Base-by-base conservation (phyloP, 257 asterid species). In the Cruciata laevipes region DNA sequence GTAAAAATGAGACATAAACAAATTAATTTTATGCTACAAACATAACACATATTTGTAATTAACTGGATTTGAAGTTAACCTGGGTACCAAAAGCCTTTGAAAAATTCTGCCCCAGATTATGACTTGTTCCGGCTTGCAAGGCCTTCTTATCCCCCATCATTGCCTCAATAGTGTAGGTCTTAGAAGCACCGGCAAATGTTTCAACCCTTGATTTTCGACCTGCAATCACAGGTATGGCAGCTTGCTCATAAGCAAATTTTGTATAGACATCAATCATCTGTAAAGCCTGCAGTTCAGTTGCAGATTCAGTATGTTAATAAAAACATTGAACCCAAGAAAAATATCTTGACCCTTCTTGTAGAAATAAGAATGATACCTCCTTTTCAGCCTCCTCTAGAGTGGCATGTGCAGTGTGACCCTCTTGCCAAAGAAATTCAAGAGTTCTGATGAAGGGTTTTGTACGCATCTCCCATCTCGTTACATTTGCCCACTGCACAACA, bases 71-170 rank as follows among this genome's bases (percentile, higher is more conserved):
- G 33, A 23, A 67, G 72, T 42, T 44, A 58, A 90, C 99, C 98
- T 88, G 96, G 7, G 98, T 94, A 47, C 82, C 93, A 71, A 94
- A 94, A 57, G 98, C 99, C 76, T 88, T 91, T 23, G 99, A 94
- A 79, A 94, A 94, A 66, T 94, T 94, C 85, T 94, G 99, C 63
- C 99, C 98, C 59, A 94, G 96, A 80, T 91, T 88, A 83, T 94
- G 99, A 82, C 98, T 94, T 51, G 98, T 94, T 75, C 99, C 96
- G 40, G 98, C 98, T 79, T 90, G 98, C 85, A 94, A 77, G 76
- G 99, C 99, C 84, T 94, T 94, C 61, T 83, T 82, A 70, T 94
- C 98, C 76, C 99, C 99, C 99, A 94, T 88, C 98, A 94, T 94
- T 66, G 98, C 99, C 79, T 90, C 98, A 81, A 94, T 94, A 53